Evolutionary conservation across 495 filamentous ascomycete species (phyloP).

Genomic region (Podospora pseudocomata): DNA sequence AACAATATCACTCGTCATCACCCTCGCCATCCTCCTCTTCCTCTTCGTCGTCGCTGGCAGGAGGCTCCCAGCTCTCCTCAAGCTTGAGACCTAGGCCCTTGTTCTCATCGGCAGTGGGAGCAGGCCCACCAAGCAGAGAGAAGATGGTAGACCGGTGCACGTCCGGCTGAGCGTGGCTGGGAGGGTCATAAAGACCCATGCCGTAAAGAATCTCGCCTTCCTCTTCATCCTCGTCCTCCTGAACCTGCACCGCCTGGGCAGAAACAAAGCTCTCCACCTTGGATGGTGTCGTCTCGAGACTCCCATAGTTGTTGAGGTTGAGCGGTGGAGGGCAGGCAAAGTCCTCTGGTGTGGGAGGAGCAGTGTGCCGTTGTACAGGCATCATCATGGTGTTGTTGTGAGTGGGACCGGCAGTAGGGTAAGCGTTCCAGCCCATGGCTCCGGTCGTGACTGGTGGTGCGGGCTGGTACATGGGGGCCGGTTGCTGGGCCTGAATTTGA

Average conservation of each 20-base stretch:
- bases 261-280: neutral
- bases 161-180: slow-evolving; percentile 45
- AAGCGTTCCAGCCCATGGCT: neutral
- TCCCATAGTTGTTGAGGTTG: slow-evolving; percentile 39
- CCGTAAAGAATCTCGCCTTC: slow-evolving; percentile 71
- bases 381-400: neutral
- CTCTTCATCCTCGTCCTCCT: slow-evolving; percentile 42
- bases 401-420: neutral
- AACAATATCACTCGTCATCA: slow-evolving; percentile 28
- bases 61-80: slow-evolving; percentile 78
- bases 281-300: slow-evolving; percentile 19
- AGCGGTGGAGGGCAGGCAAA: slow-evolving; percentile 31
- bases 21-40: slow-evolving; percentile 46
- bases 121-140: slow-evolving; percentile 42
- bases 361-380: slow-evolving; percentile 29
- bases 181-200: slow-evolving; percentile 77
- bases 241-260: slow-evolving; percentile 31
- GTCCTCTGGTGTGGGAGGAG: slow-evolving; percentile 60
- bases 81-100: slow-evolving; percentile 78
- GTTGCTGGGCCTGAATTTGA: slow-evolving; percentile 10
- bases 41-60: slow-evolving; percentile 56
- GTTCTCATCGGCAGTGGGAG: slow-evolving; percentile 44
- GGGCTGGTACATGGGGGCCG: neutral
- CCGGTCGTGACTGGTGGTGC: neutral
- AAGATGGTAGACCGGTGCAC: slow-evolving; percentile 49